Conservation (phyloP, 371 early-diverging fungal species). For the Rhizopus delemar region DNA sequence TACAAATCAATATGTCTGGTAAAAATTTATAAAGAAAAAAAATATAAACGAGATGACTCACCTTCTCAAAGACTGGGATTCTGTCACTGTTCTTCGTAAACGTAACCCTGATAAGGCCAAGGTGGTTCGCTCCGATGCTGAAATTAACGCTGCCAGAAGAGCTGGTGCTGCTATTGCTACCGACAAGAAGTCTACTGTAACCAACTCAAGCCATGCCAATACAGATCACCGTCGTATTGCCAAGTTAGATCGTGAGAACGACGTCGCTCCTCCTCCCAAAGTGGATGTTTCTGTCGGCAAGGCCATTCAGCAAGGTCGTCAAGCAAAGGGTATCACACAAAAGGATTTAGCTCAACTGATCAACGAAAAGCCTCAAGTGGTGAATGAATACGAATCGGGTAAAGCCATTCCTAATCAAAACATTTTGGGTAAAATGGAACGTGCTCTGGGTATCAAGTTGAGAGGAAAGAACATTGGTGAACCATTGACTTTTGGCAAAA, state of each 20-base stretch:
- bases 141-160: slow-evolving; percentile 80
- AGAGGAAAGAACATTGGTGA: slow-evolving; percentile 85
- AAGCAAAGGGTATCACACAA: slow-evolving; percentile 79
- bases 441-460: slow-evolving; percentile 88
- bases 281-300: slow-evolving; percentile 79
- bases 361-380: slow-evolving; percentile 83
- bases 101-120: slow-evolving; percentile 61
- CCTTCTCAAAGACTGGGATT: slow-evolving; percentile 66
- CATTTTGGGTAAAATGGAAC: slow-evolving; percentile 87
- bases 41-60: neutral
- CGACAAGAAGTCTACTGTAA: slow-evolving; percentile 59
- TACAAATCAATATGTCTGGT: slow-evolving; percentile 29
- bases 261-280: slow-evolving; percentile 74
- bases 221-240: slow-evolving; percentile 78
- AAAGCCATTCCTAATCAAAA: slow-evolving; percentile 92
- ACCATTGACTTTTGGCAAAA: slow-evolving; percentile 70
- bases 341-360: slow-evolving; percentile 86
- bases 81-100: slow-evolving; percentile 79
- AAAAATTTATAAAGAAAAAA: neutral
- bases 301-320: slow-evolving; percentile 83
- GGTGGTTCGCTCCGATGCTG: slow-evolving; percentile 66
- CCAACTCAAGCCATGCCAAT: slow-evolving; percentile 75
- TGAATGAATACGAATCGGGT: slow-evolving; percentile 89
- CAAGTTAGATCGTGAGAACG: slow-evolving; percentile 89
- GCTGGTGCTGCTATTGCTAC: slow-evolving; percentile 71